Evolutionary conservation across 768 basidiomycete species (phyloP), one percentile per base, ranked within the genome.

Genomic region (Lactarius akahatsu): DNA sequence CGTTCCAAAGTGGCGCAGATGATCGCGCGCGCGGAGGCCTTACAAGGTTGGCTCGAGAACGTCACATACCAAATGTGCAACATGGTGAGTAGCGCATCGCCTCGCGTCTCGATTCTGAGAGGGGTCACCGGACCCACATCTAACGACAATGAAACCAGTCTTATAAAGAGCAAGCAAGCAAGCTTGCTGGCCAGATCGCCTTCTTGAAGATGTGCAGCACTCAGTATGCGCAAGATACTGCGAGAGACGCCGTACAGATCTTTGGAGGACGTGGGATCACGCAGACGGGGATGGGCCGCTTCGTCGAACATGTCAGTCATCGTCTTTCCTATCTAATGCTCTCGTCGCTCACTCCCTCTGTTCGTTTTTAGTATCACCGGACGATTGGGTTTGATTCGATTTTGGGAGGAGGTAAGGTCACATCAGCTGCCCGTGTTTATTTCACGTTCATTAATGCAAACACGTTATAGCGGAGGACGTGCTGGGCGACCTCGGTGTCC

Each of bases 241-340:
- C 91, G 13, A 81, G 83, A 63, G 92, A 94, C 72, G 91, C 93
- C 38, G 89, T 94, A 7, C 89, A 89, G 80, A 82, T 94, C 67
- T 94, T 93, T 70, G 92, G 92, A 69, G 94, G 93, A 4, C 85
- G 93, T 59, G 92, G 90, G 40, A 83, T 95, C 69, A 94, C 93
- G n/a, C 82, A 84, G 75, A 85, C 85, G n/a, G 92, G 92, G 38
- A 92, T 93, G 90, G 92, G 92, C 36, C 79, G 79, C 59, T 83
- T n/a, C 69, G 85, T 91, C 64, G 91, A 94, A 76, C 89, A 91
- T 73, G 85, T 84, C 69, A 65, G 83, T 80, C 18, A 18, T 10
- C 30, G 18, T 13, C n/a, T 6, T 38, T 61, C 45, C 43, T 20
- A n/a, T 13, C 57, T 20, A n/a, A 23, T 16, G 4, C 18, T 41